Percentiles rank a stretch among this genome's conserved stretches.
Evolutionary conservation across 108 stramenopile genomes (phyloP).

Genomic region (Skeletonema menzelii): DNA sequence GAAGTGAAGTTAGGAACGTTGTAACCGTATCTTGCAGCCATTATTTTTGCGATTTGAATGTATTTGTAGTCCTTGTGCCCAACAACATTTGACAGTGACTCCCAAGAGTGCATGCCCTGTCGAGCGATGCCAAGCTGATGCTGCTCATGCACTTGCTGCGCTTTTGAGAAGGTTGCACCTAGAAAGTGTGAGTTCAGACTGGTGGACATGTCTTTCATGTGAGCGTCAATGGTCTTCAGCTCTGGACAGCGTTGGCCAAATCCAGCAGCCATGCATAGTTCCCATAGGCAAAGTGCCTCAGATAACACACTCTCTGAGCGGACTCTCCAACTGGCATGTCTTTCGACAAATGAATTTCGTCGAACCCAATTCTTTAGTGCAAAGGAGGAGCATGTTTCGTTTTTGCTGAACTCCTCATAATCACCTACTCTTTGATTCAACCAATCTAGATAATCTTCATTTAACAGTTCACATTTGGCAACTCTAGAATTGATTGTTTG

Average conservation of each 20-base stretch:
- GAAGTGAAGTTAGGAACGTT: background rate
- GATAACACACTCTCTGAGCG: background rate
- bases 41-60: constrained; percentile 9
- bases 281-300: background rate
- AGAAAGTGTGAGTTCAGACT: background rate
- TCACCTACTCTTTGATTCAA: background rate
- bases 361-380: constrained; percentile 12
- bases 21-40: constrained; percentile 5
- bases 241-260: background rate
- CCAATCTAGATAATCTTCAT: background rate
- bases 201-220: background rate
- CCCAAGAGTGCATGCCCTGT: background rate
- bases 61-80: constrained; percentile 1
- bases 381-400: background rate
- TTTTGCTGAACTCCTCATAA: background rate
- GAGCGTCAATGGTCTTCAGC: background rate
- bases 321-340: constrained; percentile 8
- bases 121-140: background rate
- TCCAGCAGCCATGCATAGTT: constrained; percentile 7
- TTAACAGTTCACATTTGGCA: background rate
- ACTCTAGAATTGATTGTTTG: constrained; percentile 8
- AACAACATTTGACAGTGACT: background rate
- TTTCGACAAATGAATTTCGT: constrained; percentile 23
- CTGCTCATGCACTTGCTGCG: background rate
- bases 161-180: background rate